Evolutionary conservation across 2,329 filamentous ascomycete species (phyloP), one percentile per base, ranked within the genome.

Genomic region (Chrysoporthe deuterocubensis): DNA sequence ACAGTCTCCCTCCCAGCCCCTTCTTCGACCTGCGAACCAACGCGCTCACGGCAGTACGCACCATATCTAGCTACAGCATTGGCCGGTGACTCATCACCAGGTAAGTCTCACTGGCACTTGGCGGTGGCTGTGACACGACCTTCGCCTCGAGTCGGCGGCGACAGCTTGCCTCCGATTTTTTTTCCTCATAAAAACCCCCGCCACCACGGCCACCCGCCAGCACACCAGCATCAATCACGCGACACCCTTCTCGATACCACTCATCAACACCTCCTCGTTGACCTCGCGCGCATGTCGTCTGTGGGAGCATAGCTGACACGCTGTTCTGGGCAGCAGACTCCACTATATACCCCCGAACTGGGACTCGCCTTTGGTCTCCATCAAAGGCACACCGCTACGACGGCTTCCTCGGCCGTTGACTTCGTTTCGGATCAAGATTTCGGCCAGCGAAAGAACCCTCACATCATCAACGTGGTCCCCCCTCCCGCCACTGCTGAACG

Each of bases 361-460:
- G 67, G 76, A 76, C 81, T 79, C 42, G 87, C 88, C 88, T 90
- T 90, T 90, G 88, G 86, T 89, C 86, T 80, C 75, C 72, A 65
- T 85, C 87, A 90, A 90, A 90, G 87, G 88, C 87, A 84, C 78
- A 76, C 73, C 72, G 76, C 73, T 80, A 89, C 76, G 78, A 90
- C 88, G 88, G 88, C 88, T 89, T 81, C 81, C 76, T 78, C 76
- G 82, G 87, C 88, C 88, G 86, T 86, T 72, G 82, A 78, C 76
- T 82, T 88, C 78, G 83, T 89, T 78, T 87, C 85, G 83, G 86
- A 89, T 81, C 87, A 90, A 88, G 85, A 90, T 90, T 90, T 88
- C 86, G 86, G 86, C 81, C 81, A 87, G 79, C 83, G 85, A 79
- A 85, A 88, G 80, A 84, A 85, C 75, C 84, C 86, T 73, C 87